phyloP scores from a whole-genome alignment of 495 filamentous ascomycete species.

The Penicillium nucicola region DNA sequence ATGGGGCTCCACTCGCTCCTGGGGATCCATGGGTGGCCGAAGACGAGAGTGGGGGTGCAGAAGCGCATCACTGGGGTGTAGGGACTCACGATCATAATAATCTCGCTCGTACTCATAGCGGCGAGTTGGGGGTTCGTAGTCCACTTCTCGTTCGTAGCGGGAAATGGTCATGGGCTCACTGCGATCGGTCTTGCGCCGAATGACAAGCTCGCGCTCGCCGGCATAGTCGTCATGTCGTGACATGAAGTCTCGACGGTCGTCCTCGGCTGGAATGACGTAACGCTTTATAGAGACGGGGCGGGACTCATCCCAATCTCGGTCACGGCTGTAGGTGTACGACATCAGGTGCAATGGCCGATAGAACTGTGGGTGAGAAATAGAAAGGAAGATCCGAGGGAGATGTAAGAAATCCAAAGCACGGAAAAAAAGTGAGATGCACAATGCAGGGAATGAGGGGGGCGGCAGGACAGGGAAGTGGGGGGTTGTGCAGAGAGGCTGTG shows the following conservation, averaged over 20 bases:
- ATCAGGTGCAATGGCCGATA: slow-evolving; percentile 24
- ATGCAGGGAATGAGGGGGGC: slow-evolving; percentile 22
- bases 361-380: slow-evolving; percentile 1
- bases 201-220: slow-evolving; percentile 47
- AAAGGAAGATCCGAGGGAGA: neutral
- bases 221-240: slow-evolving; percentile 38
- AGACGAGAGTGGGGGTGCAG: slow-evolving; percentile 48
- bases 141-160: slow-evolving; percentile 45
- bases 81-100: slow-evolving; percentile 52
- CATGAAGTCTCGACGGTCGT: slow-evolving; percentile 40
- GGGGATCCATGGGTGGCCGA: slow-evolving; percentile 58
- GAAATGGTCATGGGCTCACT: slow-evolving; percentile 37
- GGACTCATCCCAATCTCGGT: slow-evolving; percentile 44
- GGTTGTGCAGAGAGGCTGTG: slow-evolving; percentile 15
- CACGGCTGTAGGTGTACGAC: slow-evolving; percentile 43
- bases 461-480: slow-evolving; percentile 25
- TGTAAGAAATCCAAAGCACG: neutral
- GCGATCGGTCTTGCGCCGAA: slow-evolving; percentile 44
- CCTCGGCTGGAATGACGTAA: slow-evolving; percentile 47
- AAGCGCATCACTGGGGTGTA: slow-evolving; percentile 50
- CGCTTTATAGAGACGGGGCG: slow-evolving; percentile 46
- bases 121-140: slow-evolving; percentile 34
- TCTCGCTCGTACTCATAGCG: slow-evolving; percentile 51
- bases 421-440: slow-evolving; percentile 6
- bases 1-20: slow-evolving; percentile 50